These are phyloP conservation scores for Citrus unshiu DNA, from an alignment of 345 rosid species.

Conservation along the genomic window DNA sequence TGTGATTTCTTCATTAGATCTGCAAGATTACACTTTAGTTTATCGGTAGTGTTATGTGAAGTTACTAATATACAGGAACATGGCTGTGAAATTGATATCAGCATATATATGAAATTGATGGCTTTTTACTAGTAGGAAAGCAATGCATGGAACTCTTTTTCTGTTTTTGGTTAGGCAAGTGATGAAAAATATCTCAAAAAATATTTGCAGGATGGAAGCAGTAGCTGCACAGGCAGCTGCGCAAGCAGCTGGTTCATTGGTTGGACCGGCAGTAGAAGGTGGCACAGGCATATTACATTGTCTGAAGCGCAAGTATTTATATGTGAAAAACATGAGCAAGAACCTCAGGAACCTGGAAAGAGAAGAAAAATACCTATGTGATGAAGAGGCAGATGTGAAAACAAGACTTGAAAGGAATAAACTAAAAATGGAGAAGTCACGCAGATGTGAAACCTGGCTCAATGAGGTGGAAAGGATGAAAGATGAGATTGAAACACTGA, in stretches of 20 bases:
- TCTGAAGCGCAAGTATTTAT: not conserved
- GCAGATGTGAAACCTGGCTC: not conserved
- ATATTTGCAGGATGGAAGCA: not conserved
- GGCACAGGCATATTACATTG: not conserved
- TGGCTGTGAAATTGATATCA: not conserved
- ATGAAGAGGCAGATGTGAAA: not conserved
- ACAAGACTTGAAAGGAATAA: not conserved
- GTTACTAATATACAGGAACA: not conserved
- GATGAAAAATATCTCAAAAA: too few species aligned
- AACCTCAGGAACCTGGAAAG: not conserved
- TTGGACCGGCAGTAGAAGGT: not conserved
- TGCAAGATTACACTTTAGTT: not conserved
- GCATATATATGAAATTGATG: too few species aligned
- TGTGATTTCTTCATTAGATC: too few species aligned
- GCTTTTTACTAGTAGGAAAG: not conserved
- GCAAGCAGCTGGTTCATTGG: not conserved
- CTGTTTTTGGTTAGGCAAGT: not conserved
- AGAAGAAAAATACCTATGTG: not conserved
- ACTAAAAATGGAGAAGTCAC: not conserved
- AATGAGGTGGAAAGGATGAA: not conserved
- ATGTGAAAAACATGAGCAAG: not conserved
- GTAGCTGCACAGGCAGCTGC: not conserved
- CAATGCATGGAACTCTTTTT: slow-evolving; percentile 1
- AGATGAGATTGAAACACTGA: not conserved
- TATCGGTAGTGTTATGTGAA: not conserved